These are phyloP conservation scores for Taphrina pruni DNA, from an alignment of 1,139 yeast genomes.

Conservation along the genomic window DNA sequence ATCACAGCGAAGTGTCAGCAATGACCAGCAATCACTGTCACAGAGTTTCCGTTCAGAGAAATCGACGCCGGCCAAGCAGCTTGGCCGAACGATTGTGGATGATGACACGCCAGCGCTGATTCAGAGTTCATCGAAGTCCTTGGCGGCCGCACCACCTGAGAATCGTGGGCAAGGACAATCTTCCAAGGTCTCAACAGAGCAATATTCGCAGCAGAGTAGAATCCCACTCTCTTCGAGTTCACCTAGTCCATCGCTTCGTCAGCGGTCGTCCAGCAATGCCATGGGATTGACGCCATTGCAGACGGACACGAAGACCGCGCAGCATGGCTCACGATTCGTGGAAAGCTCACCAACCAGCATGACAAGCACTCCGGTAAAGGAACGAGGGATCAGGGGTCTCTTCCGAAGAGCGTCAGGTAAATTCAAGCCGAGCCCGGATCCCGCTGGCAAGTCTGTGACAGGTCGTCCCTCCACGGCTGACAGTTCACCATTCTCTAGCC, in stretches of 20 bases:
- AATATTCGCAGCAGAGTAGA: neutral
- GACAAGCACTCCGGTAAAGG: slow-evolving; percentile 4
- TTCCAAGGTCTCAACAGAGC: neutral
- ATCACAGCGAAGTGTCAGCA: neutral
- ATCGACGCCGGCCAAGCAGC: neutral
- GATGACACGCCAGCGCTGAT: neutral
- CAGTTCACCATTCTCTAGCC: neutral
- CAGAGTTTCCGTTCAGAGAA: neutral
- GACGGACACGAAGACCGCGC: neutral
- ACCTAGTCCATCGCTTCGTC: slow-evolving; percentile 1
- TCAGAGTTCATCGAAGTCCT: neutral
- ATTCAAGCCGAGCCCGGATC: slow-evolving; percentile 9
- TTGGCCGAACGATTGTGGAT: neutral
- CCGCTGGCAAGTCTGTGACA: neutral
- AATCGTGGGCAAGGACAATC: neutral
- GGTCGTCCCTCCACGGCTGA: neutral
- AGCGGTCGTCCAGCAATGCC: neutral
- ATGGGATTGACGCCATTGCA: neutral
- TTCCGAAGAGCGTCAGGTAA: slow-evolving; percentile 14
- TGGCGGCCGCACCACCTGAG: neutral
- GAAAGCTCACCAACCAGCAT: slow-evolving; percentile 1
- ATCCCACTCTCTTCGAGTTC: neutral
- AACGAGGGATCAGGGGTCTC: slow-evolving; percentile 18
- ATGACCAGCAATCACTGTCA: slow-evolving; percentile 1
- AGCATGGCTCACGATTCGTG: neutral